Base-by-base conservation (phyloP, 352 stramenopile species). In the Phytophthora palmivora region DNA sequence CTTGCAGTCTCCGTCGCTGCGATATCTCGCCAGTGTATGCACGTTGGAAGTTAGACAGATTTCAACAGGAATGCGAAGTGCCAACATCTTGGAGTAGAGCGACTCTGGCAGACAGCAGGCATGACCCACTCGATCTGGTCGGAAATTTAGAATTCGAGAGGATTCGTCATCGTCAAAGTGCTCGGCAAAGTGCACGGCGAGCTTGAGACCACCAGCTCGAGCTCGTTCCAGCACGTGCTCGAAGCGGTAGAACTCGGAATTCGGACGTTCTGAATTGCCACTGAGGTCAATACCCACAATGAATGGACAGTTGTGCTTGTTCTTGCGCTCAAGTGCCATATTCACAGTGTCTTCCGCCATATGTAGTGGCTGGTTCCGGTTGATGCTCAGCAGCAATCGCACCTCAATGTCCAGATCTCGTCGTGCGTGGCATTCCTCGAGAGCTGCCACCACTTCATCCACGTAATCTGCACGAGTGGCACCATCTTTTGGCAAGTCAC, bases 11-110 rank as follows among this genome's bases (percentile, higher is more conserved):
- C 58, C 77, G 16, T 67, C 57, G 34, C 57, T 53, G 37, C 77
- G 74, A 49, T 92, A 91, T 38, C 94, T 78, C 41, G 88, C 90
- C 48, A 98, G 76, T 16, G 94, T 98, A 75, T 97, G 88, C 22
- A 97, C 84, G 71, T 98, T 98, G 15, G 90, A 98, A 6, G 92
- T 98, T 18, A 97, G 80, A 70, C 95, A 98, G 6, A 93, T 75
- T 73, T 98, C 95, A 41, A 98, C 87, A 6, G 94, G 92, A 53
- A 98, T 96, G 16, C 73, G 74, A 14, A 79, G 53, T 18, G 45
- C 28, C 19, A 88, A 57, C 64, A 98, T 84, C 51, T 82, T 77
- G 38, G 83, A 21, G 69, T 94, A 91, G 11, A 94, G 76, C 12
- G 58, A 57, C 28, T 92, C 69, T 4, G 90, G 78, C 14, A 98